A percentile compares a stretch with the other conserved stretches of the same genome.
phyloP scores from a whole-genome alignment of 305 asterid genomes.

The Fraxinus greggii region DNA sequence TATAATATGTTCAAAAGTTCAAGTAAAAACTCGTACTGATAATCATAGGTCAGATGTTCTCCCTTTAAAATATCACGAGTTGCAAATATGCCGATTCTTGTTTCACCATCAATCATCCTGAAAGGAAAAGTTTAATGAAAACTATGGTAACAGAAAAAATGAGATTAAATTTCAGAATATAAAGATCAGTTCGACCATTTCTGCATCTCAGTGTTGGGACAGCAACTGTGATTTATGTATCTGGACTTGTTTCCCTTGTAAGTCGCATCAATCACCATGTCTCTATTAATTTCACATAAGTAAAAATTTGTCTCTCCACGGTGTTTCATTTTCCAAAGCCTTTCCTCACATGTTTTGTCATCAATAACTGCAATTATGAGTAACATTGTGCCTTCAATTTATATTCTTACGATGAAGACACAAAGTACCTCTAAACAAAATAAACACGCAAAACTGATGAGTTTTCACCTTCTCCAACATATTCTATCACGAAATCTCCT shows the following conservation, averaged over 20 bases:
- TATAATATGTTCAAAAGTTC: conserved; percentile 11
- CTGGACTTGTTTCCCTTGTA: conserved; percentile 95
- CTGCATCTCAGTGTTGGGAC: conserved; percentile 98
- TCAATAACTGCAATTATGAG: conserved; percentile 68
- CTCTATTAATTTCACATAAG: conserved; percentile 90
- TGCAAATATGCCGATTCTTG: conserved; percentile 95
- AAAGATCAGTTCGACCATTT: conserved; percentile 59
- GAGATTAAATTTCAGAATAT: conserved; percentile 14
- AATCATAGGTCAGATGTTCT: conserved; percentile 90
- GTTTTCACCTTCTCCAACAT: conserved; percentile 91
- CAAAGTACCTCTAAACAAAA: neutral
- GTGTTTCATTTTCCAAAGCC: conserved; percentile 98
- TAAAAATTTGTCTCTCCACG: conserved; percentile 87
- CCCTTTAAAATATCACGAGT: conserved; percentile 77
- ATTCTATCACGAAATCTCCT: conserved; percentile 91
- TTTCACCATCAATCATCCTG: conserved; percentile 95
- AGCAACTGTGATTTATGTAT: conserved; percentile 95
- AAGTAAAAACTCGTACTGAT: conserved; percentile 64
- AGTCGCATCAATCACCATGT: conserved; percentile 98
- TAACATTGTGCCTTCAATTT: conserved; percentile 23
- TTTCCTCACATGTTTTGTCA: conserved; percentile 93
- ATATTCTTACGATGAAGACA: neutral
- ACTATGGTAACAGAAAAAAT: neutral
- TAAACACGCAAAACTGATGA: conserved; percentile 2
- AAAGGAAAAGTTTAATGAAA: conserved; percentile 27